Evolutionary conservation across 1,284 basidiomycete genomes (phyloP).

Genomic region (Moesziomyces parantarcticus): DNA sequence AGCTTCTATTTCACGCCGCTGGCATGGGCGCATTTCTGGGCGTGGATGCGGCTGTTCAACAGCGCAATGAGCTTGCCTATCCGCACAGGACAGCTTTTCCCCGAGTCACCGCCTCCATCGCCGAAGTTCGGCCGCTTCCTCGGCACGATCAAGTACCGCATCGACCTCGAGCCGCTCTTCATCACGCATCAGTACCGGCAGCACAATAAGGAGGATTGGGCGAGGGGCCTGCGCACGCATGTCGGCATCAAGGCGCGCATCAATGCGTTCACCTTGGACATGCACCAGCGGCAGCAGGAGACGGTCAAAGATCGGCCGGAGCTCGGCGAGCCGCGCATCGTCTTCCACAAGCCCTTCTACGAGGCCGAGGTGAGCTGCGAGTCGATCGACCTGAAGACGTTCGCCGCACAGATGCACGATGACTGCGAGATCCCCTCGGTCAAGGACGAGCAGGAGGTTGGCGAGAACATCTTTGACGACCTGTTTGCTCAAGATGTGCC

Average conservation of each 20-base stretch:
- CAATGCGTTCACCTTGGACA: slow-evolving; percentile 83
- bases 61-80: slow-evolving; percentile 83
- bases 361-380: slow-evolving; percentile 87
- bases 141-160: slow-evolving; percentile 91
- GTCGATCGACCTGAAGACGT: slow-evolving; percentile 80
- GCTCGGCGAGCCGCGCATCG: slow-evolving; percentile 69
- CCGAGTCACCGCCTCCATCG: slow-evolving; percentile 77
- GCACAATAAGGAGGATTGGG: slow-evolving; percentile 80
- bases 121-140: slow-evolving; percentile 90
- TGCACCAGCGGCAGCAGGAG: slow-evolving; percentile 93
- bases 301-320: slow-evolving; percentile 69
- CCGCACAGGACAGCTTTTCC: slow-evolving; percentile 85
- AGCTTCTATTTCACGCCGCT: slow-evolving; percentile 88
- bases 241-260: slow-evolving; percentile 86
- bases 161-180: slow-evolving; percentile 81
- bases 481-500: slow-evolving; percentile 40
- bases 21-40: slow-evolving; percentile 88
- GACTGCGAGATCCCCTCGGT: slow-evolving; percentile 32
- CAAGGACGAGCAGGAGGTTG: slow-evolving; percentile 58
- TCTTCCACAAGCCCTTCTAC: slow-evolving; percentile 84
- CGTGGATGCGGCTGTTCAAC: slow-evolving; percentile 90
- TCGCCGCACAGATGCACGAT: slow-evolving; percentile 78
- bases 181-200: slow-evolving; percentile 89
- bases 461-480: slow-evolving; percentile 54
- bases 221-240: slow-evolving; percentile 79